A percentile compares a stretch with the other conserved stretches of the same genome.
Conservation (phyloP, 371 early-diverging fungal genomes). For the Sanchytrium tribonematis region DNA sequence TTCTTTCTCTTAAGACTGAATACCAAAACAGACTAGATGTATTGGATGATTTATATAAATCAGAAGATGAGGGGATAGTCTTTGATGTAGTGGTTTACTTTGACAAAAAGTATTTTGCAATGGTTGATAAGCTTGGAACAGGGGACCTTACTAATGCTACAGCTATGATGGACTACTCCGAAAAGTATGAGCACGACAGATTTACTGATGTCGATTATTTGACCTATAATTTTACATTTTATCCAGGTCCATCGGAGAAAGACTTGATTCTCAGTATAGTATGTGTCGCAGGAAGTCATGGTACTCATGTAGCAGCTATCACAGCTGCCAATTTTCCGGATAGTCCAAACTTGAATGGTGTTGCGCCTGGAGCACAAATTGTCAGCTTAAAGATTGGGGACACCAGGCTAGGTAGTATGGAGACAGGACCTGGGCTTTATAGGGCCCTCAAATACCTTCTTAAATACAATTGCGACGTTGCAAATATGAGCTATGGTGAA, state of each 20-base stretch:
- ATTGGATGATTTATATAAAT: slow-evolving; percentile 30
- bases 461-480: slow-evolving; percentile 51
- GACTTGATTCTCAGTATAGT: slow-evolving; percentile 29
- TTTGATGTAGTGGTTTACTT: slow-evolving; percentile 54
- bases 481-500: slow-evolving; percentile 86
- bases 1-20: background rate
- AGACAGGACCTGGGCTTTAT: slow-evolving; percentile 54
- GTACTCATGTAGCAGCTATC: slow-evolving; percentile 67
- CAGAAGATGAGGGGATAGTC: slow-evolving; percentile 36
- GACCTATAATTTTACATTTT: background rate
- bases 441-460: slow-evolving; percentile 49
- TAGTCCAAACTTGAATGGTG: slow-evolving; percentile 50
- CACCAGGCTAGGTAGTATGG: slow-evolving; percentile 42
- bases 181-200: background rate
- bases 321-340: slow-evolving; percentile 27
- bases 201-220: background rate
- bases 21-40: slow-evolving; percentile 34
- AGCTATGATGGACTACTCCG: background rate
- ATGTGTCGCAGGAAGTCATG: slow-evolving; percentile 41
- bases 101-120: slow-evolving; percentile 59
- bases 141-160: slow-evolving; percentile 32
- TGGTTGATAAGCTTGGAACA: slow-evolving; percentile 38
- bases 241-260: background rate
- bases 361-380: slow-evolving; percentile 70
- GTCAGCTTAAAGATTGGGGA: slow-evolving; percentile 81